These are phyloP conservation scores for Cordyceps cicadae DNA, from an alignment of 2,329 filamentous ascomycete genomes.

Conservation along the genomic window DNA sequence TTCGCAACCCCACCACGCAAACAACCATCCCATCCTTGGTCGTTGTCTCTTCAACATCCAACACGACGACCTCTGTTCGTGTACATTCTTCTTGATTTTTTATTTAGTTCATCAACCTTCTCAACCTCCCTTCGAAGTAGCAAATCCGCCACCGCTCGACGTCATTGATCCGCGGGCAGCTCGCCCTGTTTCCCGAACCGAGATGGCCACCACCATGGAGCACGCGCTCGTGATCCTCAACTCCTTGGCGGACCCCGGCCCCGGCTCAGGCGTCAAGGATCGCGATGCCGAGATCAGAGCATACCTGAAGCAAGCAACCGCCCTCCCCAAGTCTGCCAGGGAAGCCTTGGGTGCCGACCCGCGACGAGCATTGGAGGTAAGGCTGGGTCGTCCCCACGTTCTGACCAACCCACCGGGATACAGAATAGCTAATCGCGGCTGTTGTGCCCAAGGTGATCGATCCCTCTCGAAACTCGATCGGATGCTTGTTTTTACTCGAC, in stretches of 20 bases:
- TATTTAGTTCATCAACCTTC: neutral
- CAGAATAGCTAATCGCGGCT: conserved; percentile 14
- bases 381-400: neutral
- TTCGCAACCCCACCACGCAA: conserved; percentile 5
- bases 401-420: neutral
- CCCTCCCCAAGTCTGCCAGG: conserved; percentile 27
- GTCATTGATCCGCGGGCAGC: neutral
- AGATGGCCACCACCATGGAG: conserved; percentile 23
- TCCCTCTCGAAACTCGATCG: conserved; percentile 41
- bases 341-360: conserved; percentile 27
- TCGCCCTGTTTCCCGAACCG: neutral
- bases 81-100: neutral
- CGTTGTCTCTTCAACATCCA: neutral
- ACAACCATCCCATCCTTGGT: neutral
- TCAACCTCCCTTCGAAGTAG: neutral
- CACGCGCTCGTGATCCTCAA: conserved; percentile 25
- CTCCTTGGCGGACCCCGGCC: conserved; percentile 31
- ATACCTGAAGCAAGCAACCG: conserved; percentile 31
- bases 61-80: neutral
- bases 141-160: neutral
- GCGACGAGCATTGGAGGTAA: conserved; percentile 34
- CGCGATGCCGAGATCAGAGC: conserved; percentile 33
- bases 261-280: conserved; percentile 20
- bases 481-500: conserved; percentile 42
- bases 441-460: conserved; percentile 32